These are phyloP conservation scores for Chalaropsis ovoidea DNA, from an alignment of 2,329 filamentous ascomycete species.

Conservation along the genomic window DNA sequence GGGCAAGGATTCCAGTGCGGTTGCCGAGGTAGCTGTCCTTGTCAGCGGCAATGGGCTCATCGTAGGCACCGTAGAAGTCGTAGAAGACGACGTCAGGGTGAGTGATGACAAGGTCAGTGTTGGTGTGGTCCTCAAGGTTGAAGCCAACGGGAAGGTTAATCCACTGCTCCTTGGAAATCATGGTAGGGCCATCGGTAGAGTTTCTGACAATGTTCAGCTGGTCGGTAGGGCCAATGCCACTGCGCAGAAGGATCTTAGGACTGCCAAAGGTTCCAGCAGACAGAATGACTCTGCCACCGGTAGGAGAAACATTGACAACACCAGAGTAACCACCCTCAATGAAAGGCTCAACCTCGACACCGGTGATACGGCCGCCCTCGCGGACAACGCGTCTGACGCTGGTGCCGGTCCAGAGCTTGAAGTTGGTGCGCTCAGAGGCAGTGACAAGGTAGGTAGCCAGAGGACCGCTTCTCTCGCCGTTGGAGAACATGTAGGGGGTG, in stretches of 20 bases:
- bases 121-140: slow-evolving; percentile 48
- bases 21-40: slow-evolving; percentile 35
- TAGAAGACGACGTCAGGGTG: slow-evolving; percentile 46
- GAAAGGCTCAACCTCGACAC: slow-evolving; percentile 54
- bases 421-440: slow-evolving; percentile 51
- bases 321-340: slow-evolving; percentile 45
- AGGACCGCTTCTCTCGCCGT: slow-evolving; percentile 58
- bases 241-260: slow-evolving; percentile 57
- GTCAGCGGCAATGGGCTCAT: slow-evolving; percentile 39
- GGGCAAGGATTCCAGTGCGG: slow-evolving; percentile 50
- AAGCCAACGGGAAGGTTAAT: slow-evolving; percentile 50
- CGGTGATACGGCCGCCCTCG: slow-evolving; percentile 50
- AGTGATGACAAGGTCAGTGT: slow-evolving; percentile 40
- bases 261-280: slow-evolving; percentile 61
- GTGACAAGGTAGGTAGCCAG: slow-evolving; percentile 60
- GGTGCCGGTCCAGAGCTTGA: slow-evolving; percentile 56
- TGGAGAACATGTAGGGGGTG: slow-evolving; percentile 56
- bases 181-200: slow-evolving; percentile 42
- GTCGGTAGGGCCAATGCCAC: slow-evolving; percentile 55
- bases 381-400: slow-evolving; percentile 58
- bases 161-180: slow-evolving; percentile 44
- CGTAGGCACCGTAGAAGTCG: slow-evolving; percentile 54
- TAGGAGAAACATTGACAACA: slow-evolving; percentile 48
- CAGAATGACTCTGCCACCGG: slow-evolving; percentile 55
- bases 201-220: slow-evolving; percentile 45